phyloP scores from a whole-genome alignment of 129 eudicot genomes.

The Chrysanthemum lavandulifolium region DNA sequence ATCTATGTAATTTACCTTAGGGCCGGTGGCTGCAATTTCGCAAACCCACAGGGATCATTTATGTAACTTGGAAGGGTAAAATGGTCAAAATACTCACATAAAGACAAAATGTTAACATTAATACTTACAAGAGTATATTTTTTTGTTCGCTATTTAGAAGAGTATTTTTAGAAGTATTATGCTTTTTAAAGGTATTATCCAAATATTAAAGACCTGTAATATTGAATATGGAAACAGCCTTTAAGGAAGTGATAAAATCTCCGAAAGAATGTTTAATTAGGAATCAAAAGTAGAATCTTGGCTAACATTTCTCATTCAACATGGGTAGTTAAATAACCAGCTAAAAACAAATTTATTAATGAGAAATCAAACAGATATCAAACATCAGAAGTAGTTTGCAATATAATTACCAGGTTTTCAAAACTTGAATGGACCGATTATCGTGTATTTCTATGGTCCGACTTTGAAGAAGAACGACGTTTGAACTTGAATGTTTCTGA shows the following conservation, averaged over 20 bases:
- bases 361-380: constrained; percentile 1
- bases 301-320: not conserved
- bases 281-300: constrained; percentile 14
- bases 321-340: not conserved
- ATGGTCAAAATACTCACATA: too few relatives aligned
- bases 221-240: constrained; percentile 19
- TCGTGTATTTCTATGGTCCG: constrained; percentile 33
- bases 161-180: too few relatives aligned
- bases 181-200: too few relatives aligned
- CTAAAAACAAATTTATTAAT: not conserved
- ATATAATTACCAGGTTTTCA: constrained; percentile 57
- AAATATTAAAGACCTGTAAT: constrained; percentile 91
- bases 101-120: too few relatives aligned
- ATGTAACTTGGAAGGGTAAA: too few relatives aligned
- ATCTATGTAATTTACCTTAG: too few relatives aligned
- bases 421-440: constrained; percentile 30
- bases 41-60: too few relatives aligned
- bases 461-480: constrained; percentile 63
- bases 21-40: too few relatives aligned
- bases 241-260: constrained; percentile 17
- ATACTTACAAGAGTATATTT: too few relatives aligned
- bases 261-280: constrained; percentile 3
- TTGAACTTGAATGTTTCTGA: constrained; percentile 87
- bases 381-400: not conserved
- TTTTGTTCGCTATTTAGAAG: too few relatives aligned